Conservation (phyloP, 805 yeast genomes). For the Saccharomycopsis malanga region DNA sequence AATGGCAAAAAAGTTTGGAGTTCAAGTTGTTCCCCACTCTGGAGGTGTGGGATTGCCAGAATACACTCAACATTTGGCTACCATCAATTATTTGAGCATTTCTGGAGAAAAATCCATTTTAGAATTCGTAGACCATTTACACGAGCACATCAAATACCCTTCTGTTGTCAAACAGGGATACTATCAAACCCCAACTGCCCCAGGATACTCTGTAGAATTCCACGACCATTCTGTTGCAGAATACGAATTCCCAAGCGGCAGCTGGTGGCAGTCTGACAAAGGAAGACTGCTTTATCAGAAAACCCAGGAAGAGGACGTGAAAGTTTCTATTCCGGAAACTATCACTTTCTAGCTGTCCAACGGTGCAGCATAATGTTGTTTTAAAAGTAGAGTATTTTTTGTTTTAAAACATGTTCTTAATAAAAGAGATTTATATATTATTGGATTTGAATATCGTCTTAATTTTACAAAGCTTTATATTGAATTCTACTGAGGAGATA, state of each 20-base stretch:
- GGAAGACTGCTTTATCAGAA: constrained; percentile 18
- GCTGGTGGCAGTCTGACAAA: constrained; percentile 28
- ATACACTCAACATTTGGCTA: constrained; percentile 31
- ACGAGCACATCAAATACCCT: constrained; percentile 28
- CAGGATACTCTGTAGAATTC: constrained; percentile 31
- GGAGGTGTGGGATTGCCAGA: constrained; percentile 33
- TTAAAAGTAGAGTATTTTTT: too few species aligned
- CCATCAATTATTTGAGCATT: constrained; percentile 29
- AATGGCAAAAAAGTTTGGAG: constrained; percentile 29
- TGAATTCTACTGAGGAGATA: too few species aligned
- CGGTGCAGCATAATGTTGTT: background rate
- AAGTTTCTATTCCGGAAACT: constrained; percentile 12
- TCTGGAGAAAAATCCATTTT: constrained; percentile 28
- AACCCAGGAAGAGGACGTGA: constrained; percentile 17
- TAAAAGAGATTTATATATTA: background rate
- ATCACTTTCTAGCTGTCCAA: too few species aligned
- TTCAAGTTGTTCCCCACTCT: constrained; percentile 32
- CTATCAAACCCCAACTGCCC: constrained; percentile 28
- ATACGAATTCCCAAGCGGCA: constrained; percentile 28
- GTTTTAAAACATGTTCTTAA: background rate
- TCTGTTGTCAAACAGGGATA: constrained; percentile 27
- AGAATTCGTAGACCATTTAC: constrained; percentile 30
- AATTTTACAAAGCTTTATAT: too few species aligned
- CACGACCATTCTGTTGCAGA: constrained; percentile 25
- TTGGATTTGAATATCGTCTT: background rate